A percentile compares a stretch with the other conserved stretches of the same genome.
phyloP scores from a whole-genome alignment of 176 grass and related monocot genomes.

The Metroxylon sagu region DNA sequence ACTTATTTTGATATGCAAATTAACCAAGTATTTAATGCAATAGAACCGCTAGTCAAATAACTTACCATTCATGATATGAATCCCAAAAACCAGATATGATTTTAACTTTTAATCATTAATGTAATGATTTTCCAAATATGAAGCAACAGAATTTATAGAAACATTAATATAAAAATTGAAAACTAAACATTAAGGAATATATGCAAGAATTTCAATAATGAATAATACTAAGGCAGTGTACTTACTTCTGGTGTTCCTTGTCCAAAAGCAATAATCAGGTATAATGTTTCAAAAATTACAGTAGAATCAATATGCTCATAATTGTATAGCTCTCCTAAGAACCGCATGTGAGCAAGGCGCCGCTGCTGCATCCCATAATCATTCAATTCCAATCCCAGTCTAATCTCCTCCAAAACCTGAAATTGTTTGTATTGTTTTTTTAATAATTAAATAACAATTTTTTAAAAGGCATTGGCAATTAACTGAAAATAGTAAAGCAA shows the following conservation, averaged over 20 bases:
- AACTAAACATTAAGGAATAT: neutral
- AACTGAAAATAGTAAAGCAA: too few relatives aligned
- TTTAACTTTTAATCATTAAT: too few relatives aligned
- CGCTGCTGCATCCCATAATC: constrained; percentile 94
- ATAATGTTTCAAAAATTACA: constrained; percentile 88
- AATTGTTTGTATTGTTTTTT: constrained; percentile 6
- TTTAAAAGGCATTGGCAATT: too few relatives aligned
- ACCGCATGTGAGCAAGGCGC: constrained; percentile 78
- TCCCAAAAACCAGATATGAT: too few relatives aligned
- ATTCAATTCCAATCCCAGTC: constrained; percentile 85
- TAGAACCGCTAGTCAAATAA: too few relatives aligned
- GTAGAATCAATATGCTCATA: constrained; percentile 86
- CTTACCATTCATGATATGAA: too few relatives aligned
- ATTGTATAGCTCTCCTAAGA: constrained; percentile 95
- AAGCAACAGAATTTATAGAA: too few relatives aligned
- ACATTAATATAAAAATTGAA: neutral
- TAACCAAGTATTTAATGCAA: too few relatives aligned
- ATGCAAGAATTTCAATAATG: too few relatives aligned
- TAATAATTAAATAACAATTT: too few relatives aligned
- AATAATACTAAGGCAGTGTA: neutral
- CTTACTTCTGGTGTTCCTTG: constrained; percentile 92
- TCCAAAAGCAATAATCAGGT: constrained; percentile 72
- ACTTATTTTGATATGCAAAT: too few relatives aligned
- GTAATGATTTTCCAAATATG: too few relatives aligned
- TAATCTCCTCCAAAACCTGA: constrained; percentile 96